A percentile compares a stretch with the other conserved stretches of the same genome.
Conservation (phyloP, 257 asterid genomes). For the Lithospermum erythrorhizon region DNA sequence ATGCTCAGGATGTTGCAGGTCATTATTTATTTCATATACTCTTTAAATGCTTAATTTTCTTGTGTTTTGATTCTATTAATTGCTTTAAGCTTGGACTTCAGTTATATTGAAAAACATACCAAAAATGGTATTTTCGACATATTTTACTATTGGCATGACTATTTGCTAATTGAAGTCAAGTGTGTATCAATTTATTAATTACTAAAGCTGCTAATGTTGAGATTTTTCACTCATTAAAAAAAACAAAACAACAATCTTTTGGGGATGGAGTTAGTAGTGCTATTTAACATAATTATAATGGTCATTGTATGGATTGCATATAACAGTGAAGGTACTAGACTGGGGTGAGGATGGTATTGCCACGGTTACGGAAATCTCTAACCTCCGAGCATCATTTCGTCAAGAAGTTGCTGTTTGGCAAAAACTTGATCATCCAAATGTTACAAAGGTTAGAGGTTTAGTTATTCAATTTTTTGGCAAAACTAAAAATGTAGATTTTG, state of each 20-base stretch:
- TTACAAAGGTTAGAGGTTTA: conserved; percentile 34
- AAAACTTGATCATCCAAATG: conserved; percentile 62
- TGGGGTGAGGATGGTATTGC: conserved; percentile 68
- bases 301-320: neutral
- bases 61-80: neutral
- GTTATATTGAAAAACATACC: no score
- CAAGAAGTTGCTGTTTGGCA: conserved; percentile 71
- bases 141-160: no score
- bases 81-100: no score
- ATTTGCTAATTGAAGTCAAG: no score
- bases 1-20: conserved; percentile 49
- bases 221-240: no score
- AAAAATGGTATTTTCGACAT: neutral
- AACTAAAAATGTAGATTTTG: no score
- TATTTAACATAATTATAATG: no score
- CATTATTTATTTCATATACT: neutral
- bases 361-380: conserved; percentile 42
- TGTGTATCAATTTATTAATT: no score
- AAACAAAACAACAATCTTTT: no score
- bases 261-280: no score
- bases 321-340: conserved; percentile 55
- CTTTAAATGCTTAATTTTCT: neutral
- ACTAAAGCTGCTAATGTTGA: no score
- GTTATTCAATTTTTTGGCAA: neutral
- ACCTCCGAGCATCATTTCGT: conserved; percentile 42